These are phyloP conservation scores for Pleurozium schreberi DNA, from an alignment of 225 moss, liverwort and hornwort species.

Conservation along the genomic window DNA sequence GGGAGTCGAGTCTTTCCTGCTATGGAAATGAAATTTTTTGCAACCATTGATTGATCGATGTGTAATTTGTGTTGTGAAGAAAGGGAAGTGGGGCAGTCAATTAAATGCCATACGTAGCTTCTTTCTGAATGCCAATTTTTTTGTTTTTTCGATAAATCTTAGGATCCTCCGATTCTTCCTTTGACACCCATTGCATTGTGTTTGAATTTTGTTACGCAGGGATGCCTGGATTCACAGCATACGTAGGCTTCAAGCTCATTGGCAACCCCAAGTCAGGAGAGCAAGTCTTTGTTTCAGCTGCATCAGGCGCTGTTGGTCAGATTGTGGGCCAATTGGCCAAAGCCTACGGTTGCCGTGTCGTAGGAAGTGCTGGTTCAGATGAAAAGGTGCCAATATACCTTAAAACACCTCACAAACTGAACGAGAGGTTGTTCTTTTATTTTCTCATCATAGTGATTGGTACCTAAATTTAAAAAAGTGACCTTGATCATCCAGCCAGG, in stretches of 20 bases:
- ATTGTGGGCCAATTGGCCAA: slow-evolving; percentile 75
- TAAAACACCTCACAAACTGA: background rate
- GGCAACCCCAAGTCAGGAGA: slow-evolving; percentile 63
- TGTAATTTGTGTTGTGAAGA: background rate
- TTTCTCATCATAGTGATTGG: background rate
- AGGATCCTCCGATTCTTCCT: background rate
- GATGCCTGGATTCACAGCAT: slow-evolving; percentile 54
- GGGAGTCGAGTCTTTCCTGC: background rate
- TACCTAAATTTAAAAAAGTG: no score
- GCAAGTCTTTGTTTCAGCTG: slow-evolving; percentile 59
- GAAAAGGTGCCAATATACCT: background rate
- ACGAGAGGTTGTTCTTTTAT: background rate
- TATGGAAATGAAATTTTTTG: background rate
- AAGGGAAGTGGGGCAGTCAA: background rate
- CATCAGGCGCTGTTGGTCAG: slow-evolving; percentile 68
- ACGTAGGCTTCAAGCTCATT: slow-evolving; percentile 32
- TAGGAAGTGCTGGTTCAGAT: slow-evolving; percentile 15
- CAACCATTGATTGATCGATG: no score
- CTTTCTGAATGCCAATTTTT: background rate
- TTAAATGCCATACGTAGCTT: no score
- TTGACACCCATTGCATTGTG: no score
- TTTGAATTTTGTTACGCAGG: background rate
- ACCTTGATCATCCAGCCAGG: background rate
- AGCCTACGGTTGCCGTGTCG: slow-evolving; percentile 17
- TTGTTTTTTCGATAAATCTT: no score